Evolutionary conservation across 768 basidiomycete species (phyloP).

Genomic region (Hygrophoropsis aurantiaca): DNA sequence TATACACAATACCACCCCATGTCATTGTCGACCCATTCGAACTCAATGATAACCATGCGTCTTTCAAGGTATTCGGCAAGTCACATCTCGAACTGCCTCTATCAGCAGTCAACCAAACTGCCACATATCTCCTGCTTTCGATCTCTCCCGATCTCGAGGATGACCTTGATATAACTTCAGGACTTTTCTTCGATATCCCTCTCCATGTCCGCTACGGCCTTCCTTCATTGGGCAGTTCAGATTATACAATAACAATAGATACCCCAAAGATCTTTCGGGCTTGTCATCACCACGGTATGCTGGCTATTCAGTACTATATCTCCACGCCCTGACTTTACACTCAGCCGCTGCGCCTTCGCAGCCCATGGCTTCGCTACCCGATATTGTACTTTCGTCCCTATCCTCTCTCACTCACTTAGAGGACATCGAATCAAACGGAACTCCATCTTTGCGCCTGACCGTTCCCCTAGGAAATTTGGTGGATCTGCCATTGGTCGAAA

Average conservation of each 20-base stretch:
- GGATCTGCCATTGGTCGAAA: slow-evolving; percentile 33
- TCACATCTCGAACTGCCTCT: slow-evolving; percentile 45
- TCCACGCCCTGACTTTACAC: neutral
- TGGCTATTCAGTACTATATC: neutral
- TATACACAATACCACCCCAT: slow-evolving; percentile 36
- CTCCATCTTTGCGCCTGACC: slow-evolving; percentile 13
- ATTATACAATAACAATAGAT: slow-evolving; percentile 20
- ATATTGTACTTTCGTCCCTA: neutral
- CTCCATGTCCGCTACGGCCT: slow-evolving; percentile 45
- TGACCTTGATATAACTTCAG: slow-evolving; percentile 4
- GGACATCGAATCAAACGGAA: too few relatives aligned
- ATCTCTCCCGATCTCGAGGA: slow-evolving; percentile 11
- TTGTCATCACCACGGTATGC: slow-evolving; percentile 25
- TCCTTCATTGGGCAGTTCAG: slow-evolving; percentile 15
- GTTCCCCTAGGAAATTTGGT: slow-evolving; percentile 35
- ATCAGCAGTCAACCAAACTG: slow-evolving; percentile 28
- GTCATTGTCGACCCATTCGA: slow-evolving; percentile 48
- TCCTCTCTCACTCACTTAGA: too few relatives aligned
- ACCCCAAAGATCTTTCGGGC: slow-evolving; percentile 33
- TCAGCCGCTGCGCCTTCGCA: too few relatives aligned
- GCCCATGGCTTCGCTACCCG: too few relatives aligned
- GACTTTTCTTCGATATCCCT: slow-evolving; percentile 34
- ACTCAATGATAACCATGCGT: slow-evolving; percentile 31
- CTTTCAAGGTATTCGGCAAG: slow-evolving; percentile 36
- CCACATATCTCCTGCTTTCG: slow-evolving; percentile 30